Base-by-base conservation (phyloP, 768 basidiomycete genomes). In the Trametes coccinea region DNA sequence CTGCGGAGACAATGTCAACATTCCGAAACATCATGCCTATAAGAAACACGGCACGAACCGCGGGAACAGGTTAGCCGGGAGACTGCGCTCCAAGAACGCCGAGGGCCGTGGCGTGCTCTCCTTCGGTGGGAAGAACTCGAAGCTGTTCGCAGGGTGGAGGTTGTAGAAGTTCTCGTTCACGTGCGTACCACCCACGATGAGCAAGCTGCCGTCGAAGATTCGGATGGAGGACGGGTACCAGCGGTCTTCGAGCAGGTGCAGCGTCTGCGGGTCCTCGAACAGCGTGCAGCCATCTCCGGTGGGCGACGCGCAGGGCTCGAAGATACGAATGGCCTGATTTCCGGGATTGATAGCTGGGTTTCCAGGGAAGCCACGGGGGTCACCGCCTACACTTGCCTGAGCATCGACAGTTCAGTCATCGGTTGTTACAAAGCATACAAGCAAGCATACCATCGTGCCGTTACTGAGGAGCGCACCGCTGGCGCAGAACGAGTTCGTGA, bases 151-250 rank as follows among this genome's bases (percentile, higher is more conserved):
- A 59, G 84, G 82, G 2, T 89, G 89, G 39, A 77, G 80, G 60
- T 92, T 92, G 71, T 92, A 92, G 66, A 92, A 92, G 89, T 89
- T 92, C 11, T 89, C 91, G 16, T 91, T 90, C 71, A 85, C 88
- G 67, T 81, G 87, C 10, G 90, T 88, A 13, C 92, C 92, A 1
- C 91, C 91, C 40, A 93, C 80, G 46, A 93, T 88, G 82, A 92
- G 87, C 0, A 83, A 87, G 66, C 89, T 90, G 17, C 91, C 91
- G 64, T 92, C 91, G 17, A 77, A 73, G 59, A 92, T 78, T 43
- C 89, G 81, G 54, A 90, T 61, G 3, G 83, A 85, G 1, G 90
- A 88, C 56, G 82, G 85, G 74, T 93, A 93, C 91, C 91, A 93
- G 34, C 91, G 84, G 10, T 87, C 83, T 67, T 83, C 86, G 3